These are phyloP conservation scores for Pichia ethanolica DNA, from an alignment of 805 yeast genomes.

Conservation along the genomic window DNA sequence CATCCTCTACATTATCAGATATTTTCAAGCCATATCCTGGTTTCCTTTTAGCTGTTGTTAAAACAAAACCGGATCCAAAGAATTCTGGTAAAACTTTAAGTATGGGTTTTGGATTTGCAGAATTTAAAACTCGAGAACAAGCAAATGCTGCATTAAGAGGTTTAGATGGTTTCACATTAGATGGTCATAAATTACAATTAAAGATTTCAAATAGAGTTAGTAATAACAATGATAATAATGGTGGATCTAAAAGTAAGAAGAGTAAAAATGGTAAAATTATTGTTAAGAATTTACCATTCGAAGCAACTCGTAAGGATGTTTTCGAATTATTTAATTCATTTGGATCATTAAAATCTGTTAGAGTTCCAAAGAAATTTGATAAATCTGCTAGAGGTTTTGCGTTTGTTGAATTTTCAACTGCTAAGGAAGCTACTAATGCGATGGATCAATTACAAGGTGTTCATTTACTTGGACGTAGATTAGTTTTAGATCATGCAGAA, in stretches of 20 bases:
- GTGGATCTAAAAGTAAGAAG: constrained; percentile 22
- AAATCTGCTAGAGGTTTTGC: constrained; percentile 96
- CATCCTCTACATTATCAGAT: constrained; percentile 45
- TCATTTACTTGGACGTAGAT: constrained; percentile 89
- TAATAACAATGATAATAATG: constrained; percentile 34
- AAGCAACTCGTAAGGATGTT: constrained; percentile 89
- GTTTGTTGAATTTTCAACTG: constrained; percentile 81
- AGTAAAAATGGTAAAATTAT: constrained; percentile 67
- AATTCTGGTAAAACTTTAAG: constrained; percentile 59
- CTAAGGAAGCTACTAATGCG: constrained; percentile 89
- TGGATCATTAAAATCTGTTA: constrained; percentile 88
- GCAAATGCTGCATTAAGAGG: constrained; percentile 71
- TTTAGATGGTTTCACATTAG: constrained; percentile 69
- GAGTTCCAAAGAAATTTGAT: constrained; percentile 95
- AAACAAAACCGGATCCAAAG: constrained; percentile 83
- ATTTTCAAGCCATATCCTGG: constrained; percentile 70
- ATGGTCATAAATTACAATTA: constrained; percentile 85
- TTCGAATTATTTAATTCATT: constrained; percentile 88
- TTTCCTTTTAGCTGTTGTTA: constrained; percentile 72
- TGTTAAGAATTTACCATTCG: constrained; percentile 95
- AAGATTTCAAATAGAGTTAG: constrained; percentile 70
- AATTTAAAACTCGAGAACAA: constrained; percentile 68
- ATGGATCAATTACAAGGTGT: constrained; percentile 93
- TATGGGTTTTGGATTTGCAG: constrained; percentile 98
- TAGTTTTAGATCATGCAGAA: constrained; percentile 90